These are phyloP conservation scores for Spiromyces aspiralis DNA, from an alignment of 371 early-diverging fungal genomes.

Conservation along the genomic window DNA sequence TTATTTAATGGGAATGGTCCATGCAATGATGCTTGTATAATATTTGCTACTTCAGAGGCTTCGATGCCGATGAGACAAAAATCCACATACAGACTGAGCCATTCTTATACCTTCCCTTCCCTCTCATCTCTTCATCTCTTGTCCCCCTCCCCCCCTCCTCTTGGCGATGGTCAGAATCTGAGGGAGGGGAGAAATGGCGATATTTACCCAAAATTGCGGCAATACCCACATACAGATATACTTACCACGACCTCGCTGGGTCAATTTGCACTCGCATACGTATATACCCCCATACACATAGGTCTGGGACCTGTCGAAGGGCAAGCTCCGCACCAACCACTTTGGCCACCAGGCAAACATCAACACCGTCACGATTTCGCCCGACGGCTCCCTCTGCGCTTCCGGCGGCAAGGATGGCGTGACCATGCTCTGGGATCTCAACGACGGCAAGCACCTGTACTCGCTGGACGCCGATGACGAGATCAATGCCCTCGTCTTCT, in stretches of 20 bases:
- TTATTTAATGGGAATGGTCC: neutral
- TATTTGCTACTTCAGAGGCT: constrained; percentile 34
- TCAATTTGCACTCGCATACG: constrained; percentile 1
- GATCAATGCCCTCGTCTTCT: constrained; percentile 96
- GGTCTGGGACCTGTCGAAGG: constrained; percentile 97
- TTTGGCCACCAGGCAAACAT: constrained; percentile 96
- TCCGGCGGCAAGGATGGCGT: constrained; percentile 98
- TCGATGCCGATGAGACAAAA: constrained; percentile 24
- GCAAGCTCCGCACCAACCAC: constrained; percentile 97
- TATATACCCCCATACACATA: constrained; percentile 13
- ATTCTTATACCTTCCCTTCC: too few species aligned
- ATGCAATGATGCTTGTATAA: constrained; percentile 5
- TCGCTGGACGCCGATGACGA: constrained; percentile 89
- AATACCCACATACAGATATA: too few species aligned
- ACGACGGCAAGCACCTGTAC: constrained; percentile 98
- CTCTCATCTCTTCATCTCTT: too few species aligned
- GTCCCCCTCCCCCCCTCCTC: too few species aligned
- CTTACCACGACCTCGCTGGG: neutral
- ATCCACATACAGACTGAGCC: neutral
- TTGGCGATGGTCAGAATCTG: too few species aligned
- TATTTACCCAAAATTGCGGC: too few species aligned
- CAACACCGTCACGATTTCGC: constrained; percentile 95
- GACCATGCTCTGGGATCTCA: constrained; percentile 98
- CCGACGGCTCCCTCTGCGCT: constrained; percentile 99
- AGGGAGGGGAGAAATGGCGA: too few species aligned